A percentile compares a stretch with the other conserved stretches of the same genome.
Conservation (phyloP, 805 yeast genomes). For the Jamesozyma gamospora region DNA sequence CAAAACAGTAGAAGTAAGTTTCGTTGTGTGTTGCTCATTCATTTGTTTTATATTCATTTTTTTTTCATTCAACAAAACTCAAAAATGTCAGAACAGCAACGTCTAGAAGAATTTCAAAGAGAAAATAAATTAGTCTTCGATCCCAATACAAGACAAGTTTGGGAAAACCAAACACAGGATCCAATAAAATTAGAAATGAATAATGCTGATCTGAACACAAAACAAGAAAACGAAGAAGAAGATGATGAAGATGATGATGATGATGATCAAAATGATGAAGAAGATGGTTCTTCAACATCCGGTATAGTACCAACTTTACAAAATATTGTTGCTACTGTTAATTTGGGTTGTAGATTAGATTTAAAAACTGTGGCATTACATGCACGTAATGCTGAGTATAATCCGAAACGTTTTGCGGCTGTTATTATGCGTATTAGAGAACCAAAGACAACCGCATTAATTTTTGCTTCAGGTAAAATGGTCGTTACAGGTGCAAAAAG, state of each 20-base stretch:
- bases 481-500: slow-evolving; percentile 99
- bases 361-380: slow-evolving; percentile 94
- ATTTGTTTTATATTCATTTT: background rate
- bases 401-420: slow-evolving; percentile 98
- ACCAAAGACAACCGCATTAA: slow-evolving; percentile 95
- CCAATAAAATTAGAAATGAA: background rate
- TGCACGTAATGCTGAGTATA: slow-evolving; percentile 98
- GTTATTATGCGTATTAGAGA: slow-evolving; percentile 99
- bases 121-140: slow-evolving; percentile 29
- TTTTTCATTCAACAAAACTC: background rate
- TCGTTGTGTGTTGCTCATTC: background rate
- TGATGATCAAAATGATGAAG: slow-evolving; percentile 9
- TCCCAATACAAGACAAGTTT: slow-evolving; percentile 30
- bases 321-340: slow-evolving; percentile 96
- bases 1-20: background rate
- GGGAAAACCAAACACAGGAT: slow-evolving; percentile 24
- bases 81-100: slow-evolving; percentile 25
- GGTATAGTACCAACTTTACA: slow-evolving; percentile 92
- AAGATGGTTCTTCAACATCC: slow-evolving; percentile 67
- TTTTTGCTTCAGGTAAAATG: slow-evolving; percentile 98
- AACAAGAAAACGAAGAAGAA: slow-evolving; percentile 6
- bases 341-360: slow-evolving; percentile 90
- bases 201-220: no score
- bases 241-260: slow-evolving; percentile 27
- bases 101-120: slow-evolving; percentile 28